Percentiles rank a stretch among this genome's conserved stretches.
These are phyloP conservation scores for Pseudophaeomoniella oleicola DNA, from an alignment of 2,329 filamentous ascomycete genomes.

Conservation along the genomic window DNA sequence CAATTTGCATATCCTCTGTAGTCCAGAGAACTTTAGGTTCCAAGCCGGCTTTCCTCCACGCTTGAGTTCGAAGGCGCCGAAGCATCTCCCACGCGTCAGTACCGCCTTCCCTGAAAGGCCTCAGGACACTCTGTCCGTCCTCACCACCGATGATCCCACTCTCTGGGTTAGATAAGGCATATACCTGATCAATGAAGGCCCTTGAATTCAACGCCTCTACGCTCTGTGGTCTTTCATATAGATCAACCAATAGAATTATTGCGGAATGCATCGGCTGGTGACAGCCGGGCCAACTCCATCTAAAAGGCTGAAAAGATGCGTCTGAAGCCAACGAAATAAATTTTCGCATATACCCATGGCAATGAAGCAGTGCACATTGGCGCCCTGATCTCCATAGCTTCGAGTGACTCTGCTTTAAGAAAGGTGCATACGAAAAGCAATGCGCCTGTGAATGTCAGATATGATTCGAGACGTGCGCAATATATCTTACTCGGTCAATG, in stretches of 20 bases:
- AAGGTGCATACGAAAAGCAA: slow-evolving; percentile 32
- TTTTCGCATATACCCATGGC: slow-evolving; percentile 33
- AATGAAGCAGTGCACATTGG: slow-evolving; percentile 30
- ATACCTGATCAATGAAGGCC: slow-evolving; percentile 30
- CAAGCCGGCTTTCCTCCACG: slow-evolving; percentile 32
- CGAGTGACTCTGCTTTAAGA: slow-evolving; percentile 32
- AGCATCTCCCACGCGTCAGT: slow-evolving; percentile 35
- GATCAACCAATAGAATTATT: slow-evolving; percentile 33
- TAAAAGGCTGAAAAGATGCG: slow-evolving; percentile 31
- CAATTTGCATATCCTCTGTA: slow-evolving; percentile 25
- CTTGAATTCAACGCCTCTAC: slow-evolving; percentile 28
- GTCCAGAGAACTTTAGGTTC: slow-evolving; percentile 32
- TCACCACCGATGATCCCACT: slow-evolving; percentile 30
- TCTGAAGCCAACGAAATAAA: slow-evolving; percentile 32
- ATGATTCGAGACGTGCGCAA: not conserved
- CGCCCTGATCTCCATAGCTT: slow-evolving; percentile 31
- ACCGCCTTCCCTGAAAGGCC: slow-evolving; percentile 31
- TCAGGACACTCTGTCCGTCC: slow-evolving; percentile 26
- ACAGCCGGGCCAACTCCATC: slow-evolving; percentile 33
- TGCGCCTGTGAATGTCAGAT: not conserved
- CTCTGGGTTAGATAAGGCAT: slow-evolving; percentile 29
- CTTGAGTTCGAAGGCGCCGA: slow-evolving; percentile 28
- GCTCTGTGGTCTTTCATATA: slow-evolving; percentile 31
- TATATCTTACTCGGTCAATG: slow-evolving; percentile 23
- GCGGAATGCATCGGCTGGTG: slow-evolving; percentile 30